Base-by-base conservation (phyloP, 257 asterid genomes). In the Penstemon newberryi region DNA sequence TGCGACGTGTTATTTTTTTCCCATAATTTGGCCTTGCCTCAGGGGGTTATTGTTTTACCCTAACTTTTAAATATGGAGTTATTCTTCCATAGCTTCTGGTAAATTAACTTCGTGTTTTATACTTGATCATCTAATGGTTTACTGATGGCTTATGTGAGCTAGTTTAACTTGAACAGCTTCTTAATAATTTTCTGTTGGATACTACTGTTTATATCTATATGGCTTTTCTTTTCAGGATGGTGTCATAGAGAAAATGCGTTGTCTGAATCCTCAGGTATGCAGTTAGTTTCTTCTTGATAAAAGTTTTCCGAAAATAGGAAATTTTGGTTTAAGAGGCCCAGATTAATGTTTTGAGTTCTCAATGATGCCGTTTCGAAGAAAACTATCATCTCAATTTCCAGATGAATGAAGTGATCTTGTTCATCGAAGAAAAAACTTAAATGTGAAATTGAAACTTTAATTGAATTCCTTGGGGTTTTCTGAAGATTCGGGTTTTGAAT, bases 221-320 rank as follows among this genome's bases (percentile, higher is more conserved):
- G 65, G 45, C 44, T 62, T 61, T 61, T 62, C 64, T 58, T 57
- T 70, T 56, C 95, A 90, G 99, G 96, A 76, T 66, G 89, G 70
- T 68, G 87, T 93, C 80, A 79, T 88, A 65, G 76, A 64, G 42
- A 85, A 83, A 73, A 87, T 90, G 96, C 78, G 65, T 39, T 82
- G 82, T 62, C 70, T 93, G 72, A 93, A 85, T 82, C 99, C 99
- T 58, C 99, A 93, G 98, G 98, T 92, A 80, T 45, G 71, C 40
- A 69, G 13, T 68, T 52, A 15, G 10, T 66, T 67, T 74, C 40
- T 53, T 37, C 42, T 12, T 45, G 52, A 58, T 61, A 33, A 46
- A 18, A 61, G 10, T 10, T 65, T 19, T 44, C 69, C 65, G 8
- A 38, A 52, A 56, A n/a, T 39, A 12, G 15, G 55, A 56, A 58